These are phyloP conservation scores for Hymenoscyphus fructigenus DNA, from an alignment of 2,329 filamentous ascomycete genomes.

Conservation along the genomic window DNA sequence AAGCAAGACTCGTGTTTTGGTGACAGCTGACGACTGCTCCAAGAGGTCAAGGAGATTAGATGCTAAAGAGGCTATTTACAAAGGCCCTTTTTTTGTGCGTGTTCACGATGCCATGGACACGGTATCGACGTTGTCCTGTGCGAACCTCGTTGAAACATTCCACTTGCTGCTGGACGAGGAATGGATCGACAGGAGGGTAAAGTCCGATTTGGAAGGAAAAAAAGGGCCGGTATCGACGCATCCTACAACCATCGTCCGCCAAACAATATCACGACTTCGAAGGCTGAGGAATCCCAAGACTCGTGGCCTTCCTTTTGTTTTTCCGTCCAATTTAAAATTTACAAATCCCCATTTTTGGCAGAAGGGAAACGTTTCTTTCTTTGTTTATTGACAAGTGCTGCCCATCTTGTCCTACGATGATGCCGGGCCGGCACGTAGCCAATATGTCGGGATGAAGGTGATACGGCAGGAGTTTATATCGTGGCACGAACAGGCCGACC, in stretches of 20 bases:
- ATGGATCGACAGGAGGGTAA: not conserved
- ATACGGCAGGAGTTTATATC: no score
- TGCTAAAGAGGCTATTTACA: not conserved
- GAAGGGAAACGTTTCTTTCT: no score
- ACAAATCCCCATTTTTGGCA: no score
- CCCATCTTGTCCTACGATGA: no score
- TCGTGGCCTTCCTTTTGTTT: no score
- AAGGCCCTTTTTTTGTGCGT: not conserved
- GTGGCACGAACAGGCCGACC: no score
- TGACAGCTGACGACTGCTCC: no score
- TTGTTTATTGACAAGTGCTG: no score
- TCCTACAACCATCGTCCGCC: not conserved
- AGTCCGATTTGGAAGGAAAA: not conserved
- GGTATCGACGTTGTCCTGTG: not conserved
- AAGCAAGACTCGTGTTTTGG: not conserved
- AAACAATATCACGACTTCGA: not conserved
- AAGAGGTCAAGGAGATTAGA: not conserved
- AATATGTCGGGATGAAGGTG: no score
- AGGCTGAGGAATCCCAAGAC: no score
- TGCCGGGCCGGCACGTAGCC: no score
- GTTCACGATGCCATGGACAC: not conserved
- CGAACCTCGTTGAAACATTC: slow-evolving; percentile 4
- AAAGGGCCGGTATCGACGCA: not conserved
- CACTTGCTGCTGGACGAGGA: not conserved
- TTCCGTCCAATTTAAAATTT: no score